Conservation (phyloP, 1,284 basidiomycete genomes). For the Papiliotrema nemorosa region DNA sequence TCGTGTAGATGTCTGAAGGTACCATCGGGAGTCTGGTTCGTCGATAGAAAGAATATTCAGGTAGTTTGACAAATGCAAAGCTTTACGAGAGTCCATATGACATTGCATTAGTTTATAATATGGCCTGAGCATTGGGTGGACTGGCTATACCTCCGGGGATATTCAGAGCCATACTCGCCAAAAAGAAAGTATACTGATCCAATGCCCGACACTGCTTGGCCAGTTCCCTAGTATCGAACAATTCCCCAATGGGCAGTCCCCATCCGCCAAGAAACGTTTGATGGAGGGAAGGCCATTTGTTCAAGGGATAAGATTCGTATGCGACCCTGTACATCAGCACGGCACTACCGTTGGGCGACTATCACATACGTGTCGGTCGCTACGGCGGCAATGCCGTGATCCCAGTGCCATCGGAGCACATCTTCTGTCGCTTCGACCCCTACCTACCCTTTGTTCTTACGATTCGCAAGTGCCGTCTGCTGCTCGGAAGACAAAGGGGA, state of each 20-base stretch:
- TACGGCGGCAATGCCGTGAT: not conserved
- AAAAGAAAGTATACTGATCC: not conserved
- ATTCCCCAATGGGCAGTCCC: not conserved
- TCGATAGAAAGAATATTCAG: too few species aligned
- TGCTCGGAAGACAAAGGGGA: too few species aligned
- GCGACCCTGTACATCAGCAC: too few species aligned
- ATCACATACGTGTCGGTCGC: not conserved
- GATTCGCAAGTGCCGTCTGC: too few species aligned
- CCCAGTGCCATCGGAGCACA: not conserved
- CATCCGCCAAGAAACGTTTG: not conserved
- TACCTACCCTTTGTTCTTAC: too few species aligned
- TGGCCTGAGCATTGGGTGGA: not conserved
- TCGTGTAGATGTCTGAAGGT: too few species aligned
- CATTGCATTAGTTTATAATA: too few species aligned
- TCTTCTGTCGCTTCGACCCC: slow-evolving; percentile 29
- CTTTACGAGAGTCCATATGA: too few species aligned
- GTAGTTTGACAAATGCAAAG: too few species aligned
- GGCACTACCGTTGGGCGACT: too few species aligned
- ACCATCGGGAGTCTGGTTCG: too few species aligned
- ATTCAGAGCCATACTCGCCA: not conserved
- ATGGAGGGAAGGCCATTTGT: not conserved
- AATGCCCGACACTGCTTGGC: not conserved
- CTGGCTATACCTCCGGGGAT: not conserved
- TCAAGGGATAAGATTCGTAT: not conserved
- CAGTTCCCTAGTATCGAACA: not conserved